Percentiles rank a stretch among this genome's conserved stretches.
Conservation (phyloP, 306 rosid genomes). For the Vigna angularis region DNA sequence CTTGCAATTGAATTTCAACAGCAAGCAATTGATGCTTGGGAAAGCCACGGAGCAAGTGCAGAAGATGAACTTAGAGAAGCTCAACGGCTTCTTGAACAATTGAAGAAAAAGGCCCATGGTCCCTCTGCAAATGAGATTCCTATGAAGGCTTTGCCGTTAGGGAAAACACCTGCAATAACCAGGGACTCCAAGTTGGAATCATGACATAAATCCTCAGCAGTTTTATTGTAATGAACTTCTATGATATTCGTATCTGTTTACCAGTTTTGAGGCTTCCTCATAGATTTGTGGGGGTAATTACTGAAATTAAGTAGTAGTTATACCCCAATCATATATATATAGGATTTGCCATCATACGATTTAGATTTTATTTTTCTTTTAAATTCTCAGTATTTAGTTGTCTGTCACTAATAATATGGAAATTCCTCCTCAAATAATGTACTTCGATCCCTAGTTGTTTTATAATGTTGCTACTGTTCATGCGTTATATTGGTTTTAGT, state of each 20-base stretch:
- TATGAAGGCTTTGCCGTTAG: conserved; percentile 69
- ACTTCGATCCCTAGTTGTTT: background rate
- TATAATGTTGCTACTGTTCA: background rate
- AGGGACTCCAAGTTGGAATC: conserved; percentile 47
- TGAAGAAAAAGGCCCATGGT: conserved; percentile 66
- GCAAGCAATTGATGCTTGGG: conserved; percentile 92
- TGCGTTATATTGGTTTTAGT: background rate
- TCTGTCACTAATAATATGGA: conserved; percentile 16
- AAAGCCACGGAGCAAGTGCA: conserved; percentile 84
- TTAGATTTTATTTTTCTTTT: conserved; percentile 12
- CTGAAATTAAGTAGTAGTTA: conserved; percentile 2
- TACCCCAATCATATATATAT: conserved; percentile 16
- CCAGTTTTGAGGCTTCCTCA: conserved; percentile 38
- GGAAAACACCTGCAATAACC: conserved; percentile 52
- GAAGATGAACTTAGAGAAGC: conserved; percentile 81
- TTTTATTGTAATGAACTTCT: conserved; percentile 24
- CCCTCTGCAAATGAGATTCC: conserved; percentile 53
- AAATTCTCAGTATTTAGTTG: background rate
- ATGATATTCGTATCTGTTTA: conserved; percentile 25
- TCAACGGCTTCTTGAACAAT: conserved; percentile 61
- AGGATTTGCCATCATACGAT: conserved; percentile 4
- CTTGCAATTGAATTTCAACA: conserved; percentile 88
- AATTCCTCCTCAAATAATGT: background rate
- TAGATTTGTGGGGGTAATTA: conserved; percentile 28
- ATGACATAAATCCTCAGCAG: conserved; percentile 35